Base-by-base conservation (phyloP, 331 rosid genomes). In the Rhamnella rubrinervis region DNA sequence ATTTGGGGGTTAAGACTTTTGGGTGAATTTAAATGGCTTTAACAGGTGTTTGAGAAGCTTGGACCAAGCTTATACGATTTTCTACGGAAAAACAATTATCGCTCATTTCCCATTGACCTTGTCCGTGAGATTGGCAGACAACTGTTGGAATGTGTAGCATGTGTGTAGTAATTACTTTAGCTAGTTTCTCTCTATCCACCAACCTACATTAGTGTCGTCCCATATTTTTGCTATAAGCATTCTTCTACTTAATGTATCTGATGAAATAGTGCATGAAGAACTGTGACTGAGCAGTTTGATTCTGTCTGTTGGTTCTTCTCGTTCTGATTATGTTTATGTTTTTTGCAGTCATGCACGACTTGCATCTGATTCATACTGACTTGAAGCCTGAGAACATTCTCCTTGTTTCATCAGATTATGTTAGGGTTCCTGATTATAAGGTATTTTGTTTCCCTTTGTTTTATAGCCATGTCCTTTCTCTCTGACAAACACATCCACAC, bases 21-120 rank as follows among this genome's bases (percentile, higher is more conserved):
- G 77, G 81, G 79, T 93, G 96, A 82, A 93, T 89, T 90, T 37
- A 87, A 91, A 91, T 93, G 98, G 92, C 91, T 87, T 83, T 20
- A 87, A 88, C 98, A 93, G 98, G 98, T 93, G 70, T 93, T 88
- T 93, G 98, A 93, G 98, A 93, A 87, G 91, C 98, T 93, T 93
- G 98, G 98, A 74, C 95, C 98, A 79, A 93, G 98, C 85, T 91
- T 93, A 93, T 93, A 93, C 85, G 98, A 93, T 93, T 93, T 93
- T 85, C 95, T 93, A 80, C 96, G 93, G 90, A 93, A 93, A 93
- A 93, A 93, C 98, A 93, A 87, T 93, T 93, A 93, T 83, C 98
- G 98, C 85, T 83, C 98, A 82, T 93, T 93, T 93, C 96, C 98
- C 88, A 93, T 91, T 91, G 98, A 93, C 80, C 95, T 88, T 81